Percentiles rank a stretch among this genome's conserved stretches.
These are phyloP conservation scores for Pythium diclinum DNA, from an alignment of 352 stramenopile genomes.

Conservation along the genomic window DNA sequence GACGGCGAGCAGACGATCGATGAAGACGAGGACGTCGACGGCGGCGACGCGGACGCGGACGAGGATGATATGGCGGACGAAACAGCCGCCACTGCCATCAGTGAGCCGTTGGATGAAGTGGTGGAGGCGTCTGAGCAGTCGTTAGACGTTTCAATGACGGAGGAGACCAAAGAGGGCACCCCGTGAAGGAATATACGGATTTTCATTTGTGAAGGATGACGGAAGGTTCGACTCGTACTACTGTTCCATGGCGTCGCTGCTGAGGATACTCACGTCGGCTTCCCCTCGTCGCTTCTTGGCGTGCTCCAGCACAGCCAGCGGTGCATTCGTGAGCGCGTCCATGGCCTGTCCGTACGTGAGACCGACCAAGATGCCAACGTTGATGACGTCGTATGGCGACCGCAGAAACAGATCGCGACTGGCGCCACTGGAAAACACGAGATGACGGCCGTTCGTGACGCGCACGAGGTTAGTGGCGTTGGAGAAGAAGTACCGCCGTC, in stretches of 20 bases:
- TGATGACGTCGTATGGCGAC: conserved; percentile 79
- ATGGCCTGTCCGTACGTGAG: conserved; percentile 70
- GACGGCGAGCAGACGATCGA: conserved; percentile 30
- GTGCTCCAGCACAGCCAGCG: conserved; percentile 54
- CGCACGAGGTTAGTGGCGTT: conserved; percentile 80
- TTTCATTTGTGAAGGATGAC: neutral
- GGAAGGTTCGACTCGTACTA: neutral
- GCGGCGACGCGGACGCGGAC: conserved; percentile 15
- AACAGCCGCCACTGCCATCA: neutral
- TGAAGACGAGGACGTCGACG: conserved; percentile 34
- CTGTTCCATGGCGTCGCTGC: conserved; percentile 45
- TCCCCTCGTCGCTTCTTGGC: conserved; percentile 52
- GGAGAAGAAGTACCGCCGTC: conserved; percentile 83
- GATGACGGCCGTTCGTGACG: conserved; percentile 58
- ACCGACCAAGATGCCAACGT: conserved; percentile 67
- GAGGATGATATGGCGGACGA: conserved; percentile 24
- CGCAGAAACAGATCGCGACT: conserved; percentile 75
- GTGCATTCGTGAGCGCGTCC: conserved; percentile 60
- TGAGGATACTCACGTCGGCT: conserved; percentile 39
- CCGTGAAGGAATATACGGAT: neutral
- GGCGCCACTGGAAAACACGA: conserved; percentile 71
- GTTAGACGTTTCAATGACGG: neutral
- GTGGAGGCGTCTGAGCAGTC: neutral
- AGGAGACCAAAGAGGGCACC: conserved; percentile 21
- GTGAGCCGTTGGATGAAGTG: conserved; percentile 24